Evolutionary conservation across 371 early-diverging fungal species (phyloP).

Genomic region (Dinochytrium kinnereticum): DNA sequence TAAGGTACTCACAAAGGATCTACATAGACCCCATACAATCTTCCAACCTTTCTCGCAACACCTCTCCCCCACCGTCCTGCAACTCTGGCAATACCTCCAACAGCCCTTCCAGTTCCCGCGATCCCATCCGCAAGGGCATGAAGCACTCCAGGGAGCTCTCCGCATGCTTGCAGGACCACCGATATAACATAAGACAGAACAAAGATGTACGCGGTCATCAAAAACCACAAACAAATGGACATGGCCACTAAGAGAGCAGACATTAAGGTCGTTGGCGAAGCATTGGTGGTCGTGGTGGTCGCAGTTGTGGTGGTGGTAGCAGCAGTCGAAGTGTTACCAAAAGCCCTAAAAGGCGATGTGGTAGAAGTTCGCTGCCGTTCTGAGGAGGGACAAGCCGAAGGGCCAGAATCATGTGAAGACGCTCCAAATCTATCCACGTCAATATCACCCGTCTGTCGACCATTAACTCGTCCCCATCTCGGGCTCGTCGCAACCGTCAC

Average conservation of each 20-base stretch:
- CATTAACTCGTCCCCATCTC: no score
- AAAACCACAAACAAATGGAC: background rate
- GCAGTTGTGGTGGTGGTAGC: background rate
- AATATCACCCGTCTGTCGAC: no score
- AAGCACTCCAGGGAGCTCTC: background rate
- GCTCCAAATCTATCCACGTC: no score
- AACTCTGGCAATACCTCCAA: background rate
- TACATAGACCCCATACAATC: background rate
- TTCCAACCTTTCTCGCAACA: constrained; percentile 7
- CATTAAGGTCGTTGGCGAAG: background rate
- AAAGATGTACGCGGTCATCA: constrained; percentile 10
- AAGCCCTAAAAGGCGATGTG: background rate
- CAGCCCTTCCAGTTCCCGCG: background rate
- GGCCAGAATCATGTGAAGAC: no score
- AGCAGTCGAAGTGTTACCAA: background rate
- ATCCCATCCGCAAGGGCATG: background rate
- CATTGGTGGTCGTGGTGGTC: background rate
- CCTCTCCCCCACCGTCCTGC: constrained; percentile 12
- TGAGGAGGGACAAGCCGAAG: no score
- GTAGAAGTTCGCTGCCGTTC: no score
- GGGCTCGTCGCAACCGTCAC: no score
- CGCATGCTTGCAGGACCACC: background rate
- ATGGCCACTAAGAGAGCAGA: background rate
- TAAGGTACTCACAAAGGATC: constrained; percentile 7
- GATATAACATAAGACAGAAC: background rate